phyloP scores from a whole-genome alignment of 345 rosid species.

The Anacardium occidentale region DNA sequence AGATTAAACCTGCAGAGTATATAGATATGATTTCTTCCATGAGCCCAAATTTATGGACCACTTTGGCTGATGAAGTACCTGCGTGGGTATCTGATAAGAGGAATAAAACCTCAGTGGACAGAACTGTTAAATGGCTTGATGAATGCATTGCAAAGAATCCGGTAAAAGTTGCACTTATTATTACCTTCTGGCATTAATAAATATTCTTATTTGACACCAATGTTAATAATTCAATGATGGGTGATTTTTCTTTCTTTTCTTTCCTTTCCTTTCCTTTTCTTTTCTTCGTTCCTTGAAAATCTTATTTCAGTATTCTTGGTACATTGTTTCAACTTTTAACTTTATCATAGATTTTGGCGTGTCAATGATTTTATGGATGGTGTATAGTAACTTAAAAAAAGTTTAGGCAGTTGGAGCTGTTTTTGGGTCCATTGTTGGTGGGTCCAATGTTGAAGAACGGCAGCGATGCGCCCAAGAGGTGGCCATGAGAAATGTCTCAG shows the following conservation, averaged over 20 bases:
- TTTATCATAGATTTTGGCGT: neutral
- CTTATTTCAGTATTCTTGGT: neutral
- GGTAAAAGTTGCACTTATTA: slow-evolving; percentile 30
- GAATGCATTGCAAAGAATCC: slow-evolving; percentile 55
- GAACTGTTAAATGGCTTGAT: slow-evolving; percentile 76
- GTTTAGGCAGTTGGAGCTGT: slow-evolving; percentile 55
- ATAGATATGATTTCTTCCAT: slow-evolving; percentile 62
- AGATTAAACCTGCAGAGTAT: slow-evolving; percentile 63
- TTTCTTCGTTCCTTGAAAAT: neutral
- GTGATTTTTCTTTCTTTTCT: too few relatives aligned
- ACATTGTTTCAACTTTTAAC: neutral
- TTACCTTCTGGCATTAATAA: slow-evolving; percentile 7
- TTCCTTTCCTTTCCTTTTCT: neutral
- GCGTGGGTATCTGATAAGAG: slow-evolving; percentile 64
- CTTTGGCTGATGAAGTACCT: slow-evolving; percentile 81
- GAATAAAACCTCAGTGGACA: slow-evolving; percentile 57
- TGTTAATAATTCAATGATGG: neutral
- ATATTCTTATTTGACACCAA: neutral
- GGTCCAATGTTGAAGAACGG: slow-evolving; percentile 54
- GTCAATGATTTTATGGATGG: neutral
- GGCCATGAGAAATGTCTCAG: slow-evolving; percentile 53
- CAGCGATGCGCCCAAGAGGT: slow-evolving; percentile 54
- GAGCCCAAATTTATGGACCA: slow-evolving; percentile 60
- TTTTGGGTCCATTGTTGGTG: slow-evolving; percentile 79
- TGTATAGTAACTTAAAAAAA: slow-evolving; percentile 9